Conservation (phyloP, 305 asterid genomes). For the Ilex paraguariensis region DNA sequence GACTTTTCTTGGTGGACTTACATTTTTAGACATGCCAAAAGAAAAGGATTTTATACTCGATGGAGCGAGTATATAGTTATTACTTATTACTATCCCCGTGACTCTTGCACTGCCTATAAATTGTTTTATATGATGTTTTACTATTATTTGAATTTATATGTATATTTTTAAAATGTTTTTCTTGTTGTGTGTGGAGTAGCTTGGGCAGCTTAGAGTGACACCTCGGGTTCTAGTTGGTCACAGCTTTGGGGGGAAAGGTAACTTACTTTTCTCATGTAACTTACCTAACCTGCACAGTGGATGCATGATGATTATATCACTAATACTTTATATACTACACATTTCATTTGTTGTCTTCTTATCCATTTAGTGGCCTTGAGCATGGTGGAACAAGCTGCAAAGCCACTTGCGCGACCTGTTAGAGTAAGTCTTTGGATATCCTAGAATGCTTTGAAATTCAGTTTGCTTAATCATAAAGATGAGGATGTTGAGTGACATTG, state of each 20-base stretch:
- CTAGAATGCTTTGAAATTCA: conserved; percentile 2
- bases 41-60: too few species aligned
- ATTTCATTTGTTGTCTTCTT: conserved; percentile 10
- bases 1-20: too few species aligned
- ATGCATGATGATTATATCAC: not conserved
- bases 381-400: conserved; percentile 94
- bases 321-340: not conserved
- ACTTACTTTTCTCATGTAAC: conserved; percentile 6
- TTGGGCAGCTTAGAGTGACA: conserved; percentile 77
- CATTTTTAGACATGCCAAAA: too few species aligned
- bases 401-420: conserved; percentile 96
- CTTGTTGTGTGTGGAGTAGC: conserved; percentile 41
- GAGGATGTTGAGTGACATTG: not conserved
- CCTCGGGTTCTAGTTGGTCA: conserved; percentile 96
- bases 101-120: not conserved
- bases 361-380: conserved; percentile 80
- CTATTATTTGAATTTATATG: too few species aligned
- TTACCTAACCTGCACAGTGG: not conserved
- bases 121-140: not conserved
- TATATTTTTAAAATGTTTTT: conserved; percentile 4
- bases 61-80: too few species aligned
- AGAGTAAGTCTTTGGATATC: conserved; percentile 51
- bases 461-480: not conserved
- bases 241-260: conserved; percentile 99
- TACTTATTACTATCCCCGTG: too few species aligned